Base-by-base conservation (phyloP, 2,329 filamentous ascomycete species). In the Fusarium scirpi region DNA sequence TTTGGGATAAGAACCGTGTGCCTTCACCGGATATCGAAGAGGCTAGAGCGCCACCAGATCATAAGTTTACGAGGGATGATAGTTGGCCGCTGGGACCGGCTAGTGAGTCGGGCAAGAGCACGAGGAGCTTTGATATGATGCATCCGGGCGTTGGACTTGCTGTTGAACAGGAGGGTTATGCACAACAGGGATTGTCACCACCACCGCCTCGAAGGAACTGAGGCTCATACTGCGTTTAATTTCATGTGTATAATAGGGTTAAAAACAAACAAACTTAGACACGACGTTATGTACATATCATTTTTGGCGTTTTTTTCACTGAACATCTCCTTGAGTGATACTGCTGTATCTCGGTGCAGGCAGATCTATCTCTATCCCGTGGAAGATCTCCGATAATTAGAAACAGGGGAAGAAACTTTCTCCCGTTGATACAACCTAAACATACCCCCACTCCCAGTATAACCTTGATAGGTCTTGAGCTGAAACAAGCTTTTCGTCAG, bases 141-240 rank as follows among this genome's bases (percentile, higher is more conserved):
- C 72, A 74, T 9, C 70, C 72, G 3, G 65, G 64, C 34, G 56
- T 64, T n/a, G 72, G 69, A 2, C 52, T 75, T n/a, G 70, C 73
- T 43, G 52, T 74, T 48, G 72, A 74, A 25, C 63, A 58, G 10
- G 70, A 70, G 29, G 49, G 49, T 41, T 46, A 57, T n/a, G 62
- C 34, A 38, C 34, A 64, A 38, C 72, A 74, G 30, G 72, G 72
- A 44, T 51, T 74, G 38, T 74, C 70, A 18, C 72, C 72, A 43
- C 72, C 72, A 46, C 72, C 72, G 43, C 72, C 72, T 61, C 56
- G 68, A 11, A 69, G 68, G 43, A 51, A 32, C 48, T 70, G 59
- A 30, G 58, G 43, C 34, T 47, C 51, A 54, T 38, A 47, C 16
- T 27, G 43, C 24, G 16, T 53, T 58, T 53, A 40, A 15, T 49